These are phyloP conservation scores for Cicer pinnatifidum DNA, from an alignment of 306 rosid species.

Conservation along the genomic window DNA sequence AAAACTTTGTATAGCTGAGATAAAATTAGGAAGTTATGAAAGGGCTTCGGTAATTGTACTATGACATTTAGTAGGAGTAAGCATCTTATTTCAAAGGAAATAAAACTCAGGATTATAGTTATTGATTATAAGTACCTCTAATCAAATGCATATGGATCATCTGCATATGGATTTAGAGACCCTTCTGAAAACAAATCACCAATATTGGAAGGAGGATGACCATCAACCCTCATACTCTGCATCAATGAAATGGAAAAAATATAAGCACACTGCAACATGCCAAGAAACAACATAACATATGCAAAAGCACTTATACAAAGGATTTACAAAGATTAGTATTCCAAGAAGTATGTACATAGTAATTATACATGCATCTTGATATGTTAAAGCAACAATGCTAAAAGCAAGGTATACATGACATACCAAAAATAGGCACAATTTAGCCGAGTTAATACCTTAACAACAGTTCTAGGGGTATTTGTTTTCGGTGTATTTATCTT, in stretches of 20 bases:
- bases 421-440: constrained; percentile 18
- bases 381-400: constrained; percentile 18
- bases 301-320: constrained; percentile 31
- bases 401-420: constrained; percentile 2
- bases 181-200: constrained; percentile 98
- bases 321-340: constrained; percentile 8
- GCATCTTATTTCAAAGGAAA: constrained; percentile 10
- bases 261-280: constrained; percentile 3
- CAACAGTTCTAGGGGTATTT: constrained; percentile 65
- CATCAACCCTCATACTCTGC: constrained; percentile 65
- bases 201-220: constrained; percentile 70
- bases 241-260: constrained; percentile 12
- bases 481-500: constrained; percentile 72
- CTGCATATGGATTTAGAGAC: constrained; percentile 93
- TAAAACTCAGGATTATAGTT: constrained; percentile 20
- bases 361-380: constrained; percentile 20
- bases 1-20: constrained; percentile 10
- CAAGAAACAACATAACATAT: constrained; percentile 3
- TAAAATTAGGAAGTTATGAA: constrained; percentile 8
- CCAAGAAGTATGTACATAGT: too few relatives aligned
- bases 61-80: constrained; percentile 31
- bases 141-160: constrained; percentile 95
- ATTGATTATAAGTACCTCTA: constrained; percentile 66
- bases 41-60: not conserved
- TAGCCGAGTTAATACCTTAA: constrained; percentile 63